These are phyloP conservation scores for Chytriomyces hyalinus DNA, from an alignment of 192 early-diverging fungal species.

Conservation along the genomic window DNA sequence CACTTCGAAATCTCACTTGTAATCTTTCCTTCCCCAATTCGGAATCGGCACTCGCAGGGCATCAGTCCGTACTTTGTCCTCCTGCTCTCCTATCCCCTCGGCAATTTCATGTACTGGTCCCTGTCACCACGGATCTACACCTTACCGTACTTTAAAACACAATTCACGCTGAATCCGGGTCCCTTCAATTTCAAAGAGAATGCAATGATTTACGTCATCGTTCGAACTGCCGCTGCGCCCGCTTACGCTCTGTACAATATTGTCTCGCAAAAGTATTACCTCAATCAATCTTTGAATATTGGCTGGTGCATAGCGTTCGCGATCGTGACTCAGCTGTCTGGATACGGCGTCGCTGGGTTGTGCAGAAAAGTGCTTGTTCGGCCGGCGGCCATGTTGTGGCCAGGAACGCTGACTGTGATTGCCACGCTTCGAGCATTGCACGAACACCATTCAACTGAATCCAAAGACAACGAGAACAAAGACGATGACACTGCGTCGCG, in stretches of 20 bases:
- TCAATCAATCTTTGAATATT: slow-evolving; percentile 29
- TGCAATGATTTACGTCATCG: slow-evolving; percentile 71
- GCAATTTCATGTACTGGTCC: slow-evolving; percentile 65
- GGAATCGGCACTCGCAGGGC: slow-evolving; percentile 2
- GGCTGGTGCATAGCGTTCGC: slow-evolving; percentile 50
- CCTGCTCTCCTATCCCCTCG: slow-evolving; percentile 74
- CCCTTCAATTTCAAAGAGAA: slow-evolving; percentile 63
- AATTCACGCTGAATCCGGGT: slow-evolving; percentile 46
- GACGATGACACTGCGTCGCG: not conserved
- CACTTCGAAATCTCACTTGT: not conserved
- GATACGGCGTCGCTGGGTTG: slow-evolving; percentile 74
- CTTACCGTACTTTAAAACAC: slow-evolving; percentile 20
- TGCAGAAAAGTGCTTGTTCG: slow-evolving; percentile 82
- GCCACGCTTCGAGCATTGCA: slow-evolving; percentile 60
- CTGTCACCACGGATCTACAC: slow-evolving; percentile 54
- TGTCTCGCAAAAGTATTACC: slow-evolving; percentile 33
- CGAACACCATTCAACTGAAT: slow-evolving; percentile 51
- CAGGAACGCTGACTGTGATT: slow-evolving; percentile 51
- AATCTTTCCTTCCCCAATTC: slow-evolving; percentile 55
- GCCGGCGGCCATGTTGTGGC: slow-evolving; percentile 90
- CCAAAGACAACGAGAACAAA: slow-evolving; percentile 38
- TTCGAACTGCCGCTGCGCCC: slow-evolving; percentile 3
- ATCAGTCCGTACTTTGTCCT: slow-evolving; percentile 27
- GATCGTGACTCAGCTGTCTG: slow-evolving; percentile 71
- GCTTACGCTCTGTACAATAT: slow-evolving; percentile 60